A percentile compares a stretch with the other conserved stretches of the same genome.
Conservation (phyloP, 371 early-diverging fungal species). For the Conidiobolus coronatus region DNA sequence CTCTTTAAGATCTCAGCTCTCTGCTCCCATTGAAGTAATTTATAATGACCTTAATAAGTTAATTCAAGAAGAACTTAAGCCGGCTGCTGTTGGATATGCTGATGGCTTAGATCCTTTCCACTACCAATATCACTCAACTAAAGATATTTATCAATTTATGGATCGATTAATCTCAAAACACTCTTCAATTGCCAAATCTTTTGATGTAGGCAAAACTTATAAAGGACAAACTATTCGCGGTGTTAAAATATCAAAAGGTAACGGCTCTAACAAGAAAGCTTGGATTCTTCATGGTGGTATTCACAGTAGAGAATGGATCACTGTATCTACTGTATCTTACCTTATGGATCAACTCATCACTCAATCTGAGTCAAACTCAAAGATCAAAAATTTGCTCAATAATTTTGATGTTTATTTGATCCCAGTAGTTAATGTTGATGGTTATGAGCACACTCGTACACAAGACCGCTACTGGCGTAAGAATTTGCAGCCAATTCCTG, state of each 20-base stretch:
- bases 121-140: slow-evolving; percentile 7
- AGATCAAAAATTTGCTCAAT: slow-evolving; percentile 11
- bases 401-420: slow-evolving; percentile 14
- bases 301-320: slow-evolving; percentile 17
- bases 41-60: no score
- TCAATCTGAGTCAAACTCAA: slow-evolving; percentile 10
- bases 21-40: no score
- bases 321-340: slow-evolving; percentile 12
- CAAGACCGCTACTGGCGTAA: slow-evolving; percentile 21
- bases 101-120: no score
- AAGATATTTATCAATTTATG: neutral
- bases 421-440: slow-evolving; percentile 21
- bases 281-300: slow-evolving; percentile 13
- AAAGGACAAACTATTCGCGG: slow-evolving; percentile 17
- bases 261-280: slow-evolving; percentile 5
- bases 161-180: neutral
- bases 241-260: slow-evolving; percentile 11
- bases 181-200: slow-evolving; percentile 1
- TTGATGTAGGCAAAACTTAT: slow-evolving; percentile 14
- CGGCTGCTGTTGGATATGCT: no score
- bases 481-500: slow-evolving; percentile 17
- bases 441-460: slow-evolving; percentile 16
- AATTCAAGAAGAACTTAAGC: no score
- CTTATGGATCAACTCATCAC: slow-evolving; percentile 13
- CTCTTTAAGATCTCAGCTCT: no score